These are phyloP conservation scores for Scheffersomyces insectosa DNA, from an alignment of 1,139 yeast genomes.

Conservation along the genomic window DNA sequence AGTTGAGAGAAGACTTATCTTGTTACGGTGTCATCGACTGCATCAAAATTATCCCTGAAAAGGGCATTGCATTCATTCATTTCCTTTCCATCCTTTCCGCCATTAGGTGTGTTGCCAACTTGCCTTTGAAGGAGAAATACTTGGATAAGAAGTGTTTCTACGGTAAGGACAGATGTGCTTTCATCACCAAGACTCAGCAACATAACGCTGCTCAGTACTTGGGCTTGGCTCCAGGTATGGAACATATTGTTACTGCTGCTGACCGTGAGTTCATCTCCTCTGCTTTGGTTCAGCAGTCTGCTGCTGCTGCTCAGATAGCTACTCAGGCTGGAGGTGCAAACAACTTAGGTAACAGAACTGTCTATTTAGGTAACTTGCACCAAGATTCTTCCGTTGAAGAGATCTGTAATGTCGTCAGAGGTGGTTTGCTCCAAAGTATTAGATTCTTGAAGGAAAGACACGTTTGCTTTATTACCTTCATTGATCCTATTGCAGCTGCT, in stretches of 20 bases:
- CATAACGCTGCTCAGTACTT: conserved; percentile 96
- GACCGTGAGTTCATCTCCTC: conserved; percentile 66
- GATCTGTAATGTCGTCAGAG: conserved; percentile 90
- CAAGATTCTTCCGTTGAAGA: conserved; percentile 87
- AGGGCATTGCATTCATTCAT: conserved; percentile 63
- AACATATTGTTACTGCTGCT: conserved; percentile 76
- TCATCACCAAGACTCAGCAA: conserved; percentile 90
- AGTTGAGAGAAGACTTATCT: conserved; percentile 50
- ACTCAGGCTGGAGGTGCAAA: conserved; percentile 75
- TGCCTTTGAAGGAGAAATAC: conserved; percentile 56
- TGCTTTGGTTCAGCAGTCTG: conserved; percentile 66
- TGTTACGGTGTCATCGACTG: conserved; percentile 58
- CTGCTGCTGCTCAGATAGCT: conserved; percentile 73
- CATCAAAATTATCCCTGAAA: conserved; percentile 56
- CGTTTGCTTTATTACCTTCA: conserved; percentile 89
- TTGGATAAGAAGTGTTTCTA: conserved; percentile 59
- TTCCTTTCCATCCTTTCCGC: conserved; percentile 60
- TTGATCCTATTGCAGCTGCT: conserved; percentile 91
- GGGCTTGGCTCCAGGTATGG: conserved; percentile 89
- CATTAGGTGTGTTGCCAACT: conserved; percentile 57
- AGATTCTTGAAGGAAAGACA: conserved; percentile 77
- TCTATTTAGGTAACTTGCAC: conserved; percentile 85
- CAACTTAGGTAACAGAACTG: conserved; percentile 88
- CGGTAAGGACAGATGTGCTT: conserved; percentile 67
- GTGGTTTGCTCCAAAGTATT: conserved; percentile 80